Conservation (phyloP, 2,329 filamentous ascomycete species). For the Truncatella angustata region DNA sequence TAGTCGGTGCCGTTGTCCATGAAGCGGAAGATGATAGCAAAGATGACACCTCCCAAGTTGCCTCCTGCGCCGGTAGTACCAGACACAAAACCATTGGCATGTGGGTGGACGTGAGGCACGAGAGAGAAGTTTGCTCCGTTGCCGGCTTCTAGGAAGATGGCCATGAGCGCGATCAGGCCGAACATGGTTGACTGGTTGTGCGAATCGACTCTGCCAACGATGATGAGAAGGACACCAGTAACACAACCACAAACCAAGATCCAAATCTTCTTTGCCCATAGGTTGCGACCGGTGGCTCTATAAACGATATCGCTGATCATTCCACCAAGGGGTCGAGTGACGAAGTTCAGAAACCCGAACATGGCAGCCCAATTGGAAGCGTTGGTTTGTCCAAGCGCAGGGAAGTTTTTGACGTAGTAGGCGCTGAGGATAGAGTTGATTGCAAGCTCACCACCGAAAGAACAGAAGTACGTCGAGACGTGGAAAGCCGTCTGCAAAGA, state of each 20-base stretch:
- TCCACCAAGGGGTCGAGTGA: constrained; percentile 66
- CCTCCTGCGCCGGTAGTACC: constrained; percentile 77
- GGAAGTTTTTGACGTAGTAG: constrained; percentile 61
- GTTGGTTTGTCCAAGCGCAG: constrained; percentile 52
- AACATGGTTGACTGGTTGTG: constrained; percentile 65
- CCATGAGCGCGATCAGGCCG: constrained; percentile 73
- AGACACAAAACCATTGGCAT: constrained; percentile 75
- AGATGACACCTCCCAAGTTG: constrained; percentile 82
- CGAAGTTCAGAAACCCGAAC: constrained; percentile 72
- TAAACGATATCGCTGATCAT: constrained; percentile 51
- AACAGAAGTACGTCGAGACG: constrained; percentile 58
- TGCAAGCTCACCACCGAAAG: constrained; percentile 61
- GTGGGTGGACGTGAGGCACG: constrained; percentile 81
- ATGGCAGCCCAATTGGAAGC: constrained; percentile 66
- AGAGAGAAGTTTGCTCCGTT: constrained; percentile 87
- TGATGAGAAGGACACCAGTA: constrained; percentile 58
- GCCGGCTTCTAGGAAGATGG: constrained; percentile 78
- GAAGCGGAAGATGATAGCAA: constrained; percentile 81
- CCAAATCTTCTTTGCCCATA: constrained; percentile 55
- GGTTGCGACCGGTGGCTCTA: constrained; percentile 29
- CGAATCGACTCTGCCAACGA: constrained; percentile 64
- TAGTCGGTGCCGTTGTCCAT: constrained; percentile 62
- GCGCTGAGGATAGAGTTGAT: constrained; percentile 59
- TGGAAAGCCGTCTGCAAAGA: constrained; percentile 56
- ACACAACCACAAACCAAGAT: constrained; percentile 60